Evolutionary conservation across 2,329 filamentous ascomycete species (phyloP).

Genomic region (Penicillium crustosum): DNA sequence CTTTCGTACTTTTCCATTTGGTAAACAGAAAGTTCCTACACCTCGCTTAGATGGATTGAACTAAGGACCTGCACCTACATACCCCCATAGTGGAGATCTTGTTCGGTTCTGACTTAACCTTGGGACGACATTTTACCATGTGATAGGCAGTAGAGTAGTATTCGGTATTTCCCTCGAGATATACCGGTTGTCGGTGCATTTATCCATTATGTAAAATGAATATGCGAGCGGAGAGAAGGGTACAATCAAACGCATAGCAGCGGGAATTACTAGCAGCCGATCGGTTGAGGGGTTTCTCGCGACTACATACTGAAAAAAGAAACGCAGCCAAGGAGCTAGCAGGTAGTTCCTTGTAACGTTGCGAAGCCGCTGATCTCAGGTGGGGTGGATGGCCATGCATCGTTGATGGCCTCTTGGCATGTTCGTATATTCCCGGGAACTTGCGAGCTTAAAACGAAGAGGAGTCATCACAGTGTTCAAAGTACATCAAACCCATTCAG

Average conservation of each 20-base stretch:
- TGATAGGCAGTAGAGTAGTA: conserved; percentile 1
- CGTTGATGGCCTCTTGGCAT: not conserved
- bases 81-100: conserved; percentile 4
- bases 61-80: not conserved
- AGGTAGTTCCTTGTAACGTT: conserved; percentile 8
- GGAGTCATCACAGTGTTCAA: not conserved
- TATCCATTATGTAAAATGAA: not conserved
- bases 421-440: conserved; percentile 1
- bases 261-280: conserved; percentile 10
- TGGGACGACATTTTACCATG: not conserved
- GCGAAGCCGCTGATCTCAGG: conserved; percentile 1
- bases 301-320: conserved; percentile 5
- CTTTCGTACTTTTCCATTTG: not conserved
- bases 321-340: conserved; percentile 16
- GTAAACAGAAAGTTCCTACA: not conserved
- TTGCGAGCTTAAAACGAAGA: not conserved
- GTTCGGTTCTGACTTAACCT: not conserved
- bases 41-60: conserved; percentile 5
- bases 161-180: not conserved
- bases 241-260: not conserved
- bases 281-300: conserved; percentile 3
- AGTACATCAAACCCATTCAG: not conserved
- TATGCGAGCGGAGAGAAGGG: not conserved
- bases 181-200: not conserved
- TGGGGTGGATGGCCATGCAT: not conserved